These are phyloP conservation scores for Eutrema heterophyllum DNA, from an alignment of 345 rosid species.

Conservation along the genomic window DNA sequence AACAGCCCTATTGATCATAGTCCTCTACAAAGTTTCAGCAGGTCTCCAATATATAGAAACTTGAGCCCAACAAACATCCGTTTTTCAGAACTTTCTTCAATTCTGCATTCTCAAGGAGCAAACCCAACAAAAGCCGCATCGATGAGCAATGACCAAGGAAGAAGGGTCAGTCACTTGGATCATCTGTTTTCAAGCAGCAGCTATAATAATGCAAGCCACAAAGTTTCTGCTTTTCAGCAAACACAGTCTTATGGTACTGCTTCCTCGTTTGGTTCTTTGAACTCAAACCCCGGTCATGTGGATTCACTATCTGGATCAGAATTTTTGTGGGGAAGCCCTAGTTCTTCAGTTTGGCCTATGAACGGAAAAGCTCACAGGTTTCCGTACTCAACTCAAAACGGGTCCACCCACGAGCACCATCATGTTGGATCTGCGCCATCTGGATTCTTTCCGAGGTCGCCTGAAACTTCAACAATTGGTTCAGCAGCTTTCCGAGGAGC, in stretches of 20 bases:
- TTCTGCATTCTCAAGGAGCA: constrained; percentile 38
- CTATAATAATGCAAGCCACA: constrained; percentile 35
- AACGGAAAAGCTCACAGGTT: constrained; percentile 46
- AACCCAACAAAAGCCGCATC: constrained; percentile 43
- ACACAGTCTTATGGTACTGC: constrained; percentile 41
- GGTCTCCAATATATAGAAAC: constrained; percentile 40
- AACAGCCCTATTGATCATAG: constrained; percentile 51
- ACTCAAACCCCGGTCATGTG: constrained; percentile 6
- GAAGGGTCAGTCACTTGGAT: constrained; percentile 34
- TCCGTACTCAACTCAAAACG: constrained; percentile 42
- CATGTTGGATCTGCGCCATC: constrained; percentile 91
- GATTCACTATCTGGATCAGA: constrained; percentile 30
- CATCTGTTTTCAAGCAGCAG: constrained; percentile 35
- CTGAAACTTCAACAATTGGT: constrained; percentile 56
- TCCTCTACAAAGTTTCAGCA: constrained; percentile 39
- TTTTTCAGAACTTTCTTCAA: constrained; percentile 49
- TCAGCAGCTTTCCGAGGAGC: constrained; percentile 46
- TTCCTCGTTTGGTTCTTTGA: constrained; percentile 46
- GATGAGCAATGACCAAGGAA: constrained; percentile 45
- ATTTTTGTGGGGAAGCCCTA: constrained; percentile 32
- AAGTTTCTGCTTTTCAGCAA: constrained; percentile 39
- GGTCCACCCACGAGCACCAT: constrained; percentile 38
- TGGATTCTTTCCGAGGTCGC: constrained; percentile 61
- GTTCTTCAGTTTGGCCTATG: constrained; percentile 59
- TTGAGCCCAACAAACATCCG: constrained; percentile 40